Conservation (phyloP, 805 yeast species). For the Myxozyma neotropica region DNA sequence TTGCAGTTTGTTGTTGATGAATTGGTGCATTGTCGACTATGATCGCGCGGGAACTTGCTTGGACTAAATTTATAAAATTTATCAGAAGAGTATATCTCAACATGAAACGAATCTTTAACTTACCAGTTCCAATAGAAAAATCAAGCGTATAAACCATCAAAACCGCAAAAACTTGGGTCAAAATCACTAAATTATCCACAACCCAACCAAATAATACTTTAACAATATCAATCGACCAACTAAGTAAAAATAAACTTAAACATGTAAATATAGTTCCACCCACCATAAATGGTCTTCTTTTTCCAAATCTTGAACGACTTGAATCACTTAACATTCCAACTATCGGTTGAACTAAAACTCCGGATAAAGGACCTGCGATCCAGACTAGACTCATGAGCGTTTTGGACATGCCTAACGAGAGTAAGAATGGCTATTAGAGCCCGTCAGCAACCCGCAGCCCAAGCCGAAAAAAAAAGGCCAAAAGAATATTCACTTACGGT, state of each 20-base stretch:
- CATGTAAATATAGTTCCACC: slow-evolving; percentile 56
- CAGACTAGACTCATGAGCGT: slow-evolving; percentile 59
- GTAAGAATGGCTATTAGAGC: slow-evolving; percentile 48
- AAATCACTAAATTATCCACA: slow-evolving; percentile 47
- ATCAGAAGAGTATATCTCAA: not conserved
- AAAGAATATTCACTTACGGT: slow-evolving; percentile 36
- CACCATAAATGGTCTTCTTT: slow-evolving; percentile 60
- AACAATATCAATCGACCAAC: slow-evolving; percentile 52
- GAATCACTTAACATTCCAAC: slow-evolving; percentile 62
- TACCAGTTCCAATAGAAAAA: slow-evolving; percentile 50
- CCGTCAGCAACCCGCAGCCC: not conserved
- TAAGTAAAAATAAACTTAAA: slow-evolving; percentile 49
- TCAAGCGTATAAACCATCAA: slow-evolving; percentile 57
- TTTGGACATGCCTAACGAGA: slow-evolving; percentile 65
- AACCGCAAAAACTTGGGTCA: slow-evolving; percentile 53
- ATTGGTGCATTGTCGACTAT: slow-evolving; percentile 64
- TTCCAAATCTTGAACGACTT: slow-evolving; percentile 50
- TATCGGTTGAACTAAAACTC: slow-evolving; percentile 65
- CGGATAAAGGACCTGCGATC: slow-evolving; percentile 70
- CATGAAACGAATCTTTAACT: not conserved
- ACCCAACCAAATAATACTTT: slow-evolving; percentile 37
- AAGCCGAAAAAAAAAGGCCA: not conserved
- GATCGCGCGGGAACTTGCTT: slow-evolving; percentile 62
- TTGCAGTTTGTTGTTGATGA: slow-evolving; percentile 58
- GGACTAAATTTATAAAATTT: slow-evolving; percentile 44